Evolutionary conservation across 805 yeast species (phyloP).

Genomic region (Wickerhamomyces alni): DNA sequence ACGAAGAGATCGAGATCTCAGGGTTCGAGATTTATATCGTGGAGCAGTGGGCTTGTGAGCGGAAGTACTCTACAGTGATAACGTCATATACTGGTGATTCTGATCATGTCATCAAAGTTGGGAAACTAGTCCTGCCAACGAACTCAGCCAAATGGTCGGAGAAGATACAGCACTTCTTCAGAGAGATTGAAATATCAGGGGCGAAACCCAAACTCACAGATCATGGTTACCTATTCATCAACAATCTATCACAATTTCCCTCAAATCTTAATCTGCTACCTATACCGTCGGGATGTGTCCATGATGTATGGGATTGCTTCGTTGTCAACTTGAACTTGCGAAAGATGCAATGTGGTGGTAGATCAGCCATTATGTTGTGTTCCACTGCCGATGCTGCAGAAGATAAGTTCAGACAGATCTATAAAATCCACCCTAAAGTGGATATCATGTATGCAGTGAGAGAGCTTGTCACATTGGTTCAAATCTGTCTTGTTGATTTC

Average conservation of each 20-base stretch:
- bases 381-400: slow-evolving; percentile 71
- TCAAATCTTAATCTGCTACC: slow-evolving; percentile 67
- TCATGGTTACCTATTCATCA: slow-evolving; percentile 62
- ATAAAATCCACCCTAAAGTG: slow-evolving; percentile 43
- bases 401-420: slow-evolving; percentile 76
- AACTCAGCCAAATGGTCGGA: slow-evolving; percentile 29
- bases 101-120: slow-evolving; percentile 56
- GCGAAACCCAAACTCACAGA: slow-evolving; percentile 63
- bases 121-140: slow-evolving; percentile 45
- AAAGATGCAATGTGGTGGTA: slow-evolving; percentile 75
- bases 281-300: slow-evolving; percentile 49
- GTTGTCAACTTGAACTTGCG: slow-evolving; percentile 72
- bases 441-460: slow-evolving; percentile 21
- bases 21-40: slow-evolving; percentile 91
- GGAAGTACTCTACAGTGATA: slow-evolving; percentile 61
- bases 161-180: slow-evolving; percentile 51
- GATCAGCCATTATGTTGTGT: slow-evolving; percentile 70
- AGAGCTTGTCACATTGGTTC: slow-evolving; percentile 70
- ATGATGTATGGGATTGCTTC: slow-evolving; percentile 47
- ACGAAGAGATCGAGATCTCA: slow-evolving; percentile 41
- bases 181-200: slow-evolving; percentile 58
- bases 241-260: slow-evolving; percentile 78
- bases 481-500: slow-evolving; percentile 72
- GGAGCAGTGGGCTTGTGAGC: slow-evolving; percentile 87
- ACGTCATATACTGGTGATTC: slow-evolving; percentile 84